Percentiles rank a stretch among this genome's conserved stretches.
phyloP scores from a whole-genome alignment of 306 rosid genomes.

The Quercus ilex region DNA sequence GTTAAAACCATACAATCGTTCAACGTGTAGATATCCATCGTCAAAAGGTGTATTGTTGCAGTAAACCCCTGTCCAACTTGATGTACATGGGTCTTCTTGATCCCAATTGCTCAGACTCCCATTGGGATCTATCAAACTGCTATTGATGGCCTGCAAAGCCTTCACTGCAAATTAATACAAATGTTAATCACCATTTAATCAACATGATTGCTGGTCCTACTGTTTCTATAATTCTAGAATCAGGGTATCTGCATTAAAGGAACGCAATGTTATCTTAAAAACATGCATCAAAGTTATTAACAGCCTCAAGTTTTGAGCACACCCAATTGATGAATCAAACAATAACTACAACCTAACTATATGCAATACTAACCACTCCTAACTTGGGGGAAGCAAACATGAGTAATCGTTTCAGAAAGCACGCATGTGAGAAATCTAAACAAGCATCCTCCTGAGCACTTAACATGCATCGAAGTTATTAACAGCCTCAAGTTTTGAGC shows the following conservation, averaged over 20 bases:
- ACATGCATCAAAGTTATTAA: not conserved
- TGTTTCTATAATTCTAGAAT: not conserved
- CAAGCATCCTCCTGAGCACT: not conserved
- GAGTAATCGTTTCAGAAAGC: not conserved
- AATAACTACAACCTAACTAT: not conserved
- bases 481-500: not conserved
- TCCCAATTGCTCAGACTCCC: conserved; percentile 78
- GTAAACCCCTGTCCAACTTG: conserved; percentile 70
- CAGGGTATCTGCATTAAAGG: not conserved
- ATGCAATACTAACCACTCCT: not conserved
- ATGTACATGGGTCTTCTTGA: conserved; percentile 71
- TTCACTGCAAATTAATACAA: conserved; percentile 52
- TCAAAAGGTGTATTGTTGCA: conserved; percentile 49
- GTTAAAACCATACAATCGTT: conserved; percentile 55
- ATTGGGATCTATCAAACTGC: conserved; percentile 58
- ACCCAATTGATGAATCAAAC: not conserved
- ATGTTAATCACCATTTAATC: conserved; percentile 16
- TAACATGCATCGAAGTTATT: not conserved
- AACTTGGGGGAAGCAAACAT: not conserved
- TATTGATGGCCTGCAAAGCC: conserved; percentile 61
- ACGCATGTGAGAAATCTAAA: not conserved
- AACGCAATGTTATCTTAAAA: not conserved
- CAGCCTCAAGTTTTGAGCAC: not conserved
- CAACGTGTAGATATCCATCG: conserved; percentile 79
- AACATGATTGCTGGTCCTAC: not conserved